Conservation (phyloP, 2,329 filamentous ascomycete genomes). For the Sporothrix sp. region DNA sequence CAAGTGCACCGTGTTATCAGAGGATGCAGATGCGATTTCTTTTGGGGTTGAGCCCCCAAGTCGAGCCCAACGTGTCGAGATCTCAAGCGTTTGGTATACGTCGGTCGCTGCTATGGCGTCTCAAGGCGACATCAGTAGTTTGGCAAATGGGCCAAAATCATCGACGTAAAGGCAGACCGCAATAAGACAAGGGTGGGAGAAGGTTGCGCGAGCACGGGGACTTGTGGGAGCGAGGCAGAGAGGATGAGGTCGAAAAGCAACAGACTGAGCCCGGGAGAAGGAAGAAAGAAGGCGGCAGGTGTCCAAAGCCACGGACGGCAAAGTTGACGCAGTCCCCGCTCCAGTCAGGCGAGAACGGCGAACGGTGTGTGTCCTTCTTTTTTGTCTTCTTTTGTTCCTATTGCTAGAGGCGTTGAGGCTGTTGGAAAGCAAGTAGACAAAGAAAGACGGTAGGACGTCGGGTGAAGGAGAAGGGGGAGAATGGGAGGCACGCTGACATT, state of each 20-base stretch:
- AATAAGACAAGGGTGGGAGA: too few species aligned
- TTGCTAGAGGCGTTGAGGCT: slow-evolving; percentile 1
- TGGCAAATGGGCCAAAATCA: not conserved
- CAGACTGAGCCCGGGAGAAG: too few species aligned
- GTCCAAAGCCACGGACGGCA: too few species aligned
- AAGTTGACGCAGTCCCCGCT: too few species aligned
- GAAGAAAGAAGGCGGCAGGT: not conserved
- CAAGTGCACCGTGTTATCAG: too few species aligned
- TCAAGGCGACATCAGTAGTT: not conserved
- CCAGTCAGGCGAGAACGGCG: not conserved
- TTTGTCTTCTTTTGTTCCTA: not conserved
- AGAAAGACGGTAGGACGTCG: not conserved
- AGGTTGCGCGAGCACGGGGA: too few species aligned
- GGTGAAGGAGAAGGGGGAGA: not conserved
- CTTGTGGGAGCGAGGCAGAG: not conserved
- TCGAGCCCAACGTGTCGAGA: too few species aligned
- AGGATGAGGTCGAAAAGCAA: not conserved
- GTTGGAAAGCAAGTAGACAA: slow-evolving; percentile 5
- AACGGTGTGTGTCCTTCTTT: not conserved
- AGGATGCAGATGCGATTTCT: too few species aligned
- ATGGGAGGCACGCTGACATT: not conserved
- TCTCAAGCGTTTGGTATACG: too few species aligned
- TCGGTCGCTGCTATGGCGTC: too few species aligned
- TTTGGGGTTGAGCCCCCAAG: too few species aligned
- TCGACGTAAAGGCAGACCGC: too few species aligned